Evolutionary conservation across 306 rosid species (phyloP).

Genomic region (Malus asiatica): DNA sequence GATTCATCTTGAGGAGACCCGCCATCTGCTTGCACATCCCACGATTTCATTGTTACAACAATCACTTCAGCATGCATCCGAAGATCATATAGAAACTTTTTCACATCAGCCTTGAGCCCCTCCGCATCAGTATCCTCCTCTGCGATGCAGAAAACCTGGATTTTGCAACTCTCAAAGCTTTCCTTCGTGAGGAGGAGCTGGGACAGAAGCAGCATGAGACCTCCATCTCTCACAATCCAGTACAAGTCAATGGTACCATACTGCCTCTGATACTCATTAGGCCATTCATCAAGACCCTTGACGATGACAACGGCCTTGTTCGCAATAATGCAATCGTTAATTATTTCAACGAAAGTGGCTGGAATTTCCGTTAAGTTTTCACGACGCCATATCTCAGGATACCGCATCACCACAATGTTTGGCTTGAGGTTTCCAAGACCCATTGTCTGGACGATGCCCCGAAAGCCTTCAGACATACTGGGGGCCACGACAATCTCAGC

Average conservation of each 20-base stretch:
- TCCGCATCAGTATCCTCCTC: conserved; percentile 94
- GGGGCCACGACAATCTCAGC: conserved; percentile 99
- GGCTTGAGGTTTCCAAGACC: conserved; percentile 99
- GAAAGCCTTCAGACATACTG: conserved; percentile 85
- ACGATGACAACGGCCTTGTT: conserved; percentile 98
- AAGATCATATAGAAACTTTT: conserved; percentile 91
- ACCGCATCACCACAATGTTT: conserved; percentile 94
- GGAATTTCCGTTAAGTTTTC: conserved; percentile 93
- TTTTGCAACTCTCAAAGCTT: conserved; percentile 91
- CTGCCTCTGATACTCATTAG: conserved; percentile 90
- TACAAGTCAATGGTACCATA: conserved; percentile 93
- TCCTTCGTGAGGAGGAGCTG: conserved; percentile 94
- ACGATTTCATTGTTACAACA: conserved; percentile 73
- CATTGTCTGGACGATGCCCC: conserved; percentile 95
- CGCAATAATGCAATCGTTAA: conserved; percentile 90
- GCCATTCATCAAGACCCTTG: conserved; percentile 99
- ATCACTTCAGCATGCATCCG: conserved; percentile 98
- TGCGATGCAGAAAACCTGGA: conserved; percentile 96
- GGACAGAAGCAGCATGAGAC: conserved; percentile 97
- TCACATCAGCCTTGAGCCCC: conserved; percentile 87
- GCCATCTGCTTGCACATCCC: conserved; percentile 64
- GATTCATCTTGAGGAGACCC: conserved; percentile 77
- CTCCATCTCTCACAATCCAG: conserved; percentile 99
- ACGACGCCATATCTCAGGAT: conserved; percentile 98
- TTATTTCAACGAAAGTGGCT: conserved; percentile 79